Evolutionary conservation across 176 grass and related monocot genomes (phyloP).

Genomic region (Phyllostachys edulis): DNA sequence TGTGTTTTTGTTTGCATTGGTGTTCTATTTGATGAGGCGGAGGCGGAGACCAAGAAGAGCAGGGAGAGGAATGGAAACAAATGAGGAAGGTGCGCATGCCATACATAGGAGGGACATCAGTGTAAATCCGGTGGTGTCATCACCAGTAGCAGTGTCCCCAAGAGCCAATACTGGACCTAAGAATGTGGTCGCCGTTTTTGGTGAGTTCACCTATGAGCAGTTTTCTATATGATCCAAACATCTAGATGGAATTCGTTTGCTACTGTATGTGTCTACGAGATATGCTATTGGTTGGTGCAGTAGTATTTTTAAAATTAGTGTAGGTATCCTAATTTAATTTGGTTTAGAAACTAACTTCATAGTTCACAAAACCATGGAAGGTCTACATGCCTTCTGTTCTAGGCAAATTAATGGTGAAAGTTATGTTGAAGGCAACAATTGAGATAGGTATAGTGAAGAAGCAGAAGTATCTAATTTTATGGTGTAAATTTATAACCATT

Average conservation of each 20-base stretch:
- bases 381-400: not conserved
- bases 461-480: conserved; percentile 20
- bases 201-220: conserved; percentile 57
- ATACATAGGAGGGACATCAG: conserved; percentile 49
- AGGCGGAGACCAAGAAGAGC: not conserved
- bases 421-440: not conserved
- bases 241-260: conserved; percentile 17
- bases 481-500: not conserved
- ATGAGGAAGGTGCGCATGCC: conserved; percentile 31
- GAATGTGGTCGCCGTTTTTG: not conserved
- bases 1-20: conserved; percentile 27
- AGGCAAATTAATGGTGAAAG: not conserved
- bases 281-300: conserved; percentile 14
- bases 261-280: not conserved
- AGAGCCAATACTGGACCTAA: conserved; percentile 1
- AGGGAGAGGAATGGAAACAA: conserved; percentile 23
- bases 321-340: not conserved
- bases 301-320: not conserved
- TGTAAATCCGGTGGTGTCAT: conserved; percentile 44
- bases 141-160: conserved; percentile 32
- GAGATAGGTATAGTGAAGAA: not conserved
- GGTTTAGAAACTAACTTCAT: not conserved
- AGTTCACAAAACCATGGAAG: not conserved
- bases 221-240: conserved; percentile 14
- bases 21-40: conserved; percentile 35